Evolutionary conservation across 371 early-diverging fungal species (phyloP).

Genomic region (Mucor piriformis): DNA sequence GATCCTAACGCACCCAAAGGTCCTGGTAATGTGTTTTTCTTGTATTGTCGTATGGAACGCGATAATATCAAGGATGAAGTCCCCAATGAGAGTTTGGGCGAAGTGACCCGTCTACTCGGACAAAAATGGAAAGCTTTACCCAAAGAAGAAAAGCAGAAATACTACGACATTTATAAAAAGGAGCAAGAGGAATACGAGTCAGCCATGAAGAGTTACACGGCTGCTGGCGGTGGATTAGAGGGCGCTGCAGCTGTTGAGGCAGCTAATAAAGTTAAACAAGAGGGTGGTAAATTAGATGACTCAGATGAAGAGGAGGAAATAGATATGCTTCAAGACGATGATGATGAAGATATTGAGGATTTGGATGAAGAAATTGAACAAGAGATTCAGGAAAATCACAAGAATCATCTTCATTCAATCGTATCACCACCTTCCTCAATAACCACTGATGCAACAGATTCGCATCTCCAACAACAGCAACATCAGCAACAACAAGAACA

Average conservation of each 20-base stretch:
- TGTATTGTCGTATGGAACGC: constrained; percentile 57
- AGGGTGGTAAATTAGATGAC: constrained; percentile 66
- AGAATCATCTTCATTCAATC: neutral
- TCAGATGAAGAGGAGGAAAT: constrained; percentile 41
- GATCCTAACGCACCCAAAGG: constrained; percentile 66
- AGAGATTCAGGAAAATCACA: constrained; percentile 1
- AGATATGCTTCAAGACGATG: constrained; percentile 19
- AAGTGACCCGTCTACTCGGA: constrained; percentile 44
- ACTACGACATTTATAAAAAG: constrained; percentile 24
- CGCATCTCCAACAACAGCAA: neutral
- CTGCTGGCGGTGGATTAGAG: constrained; percentile 28
- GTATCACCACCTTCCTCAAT: constrained; percentile 17
- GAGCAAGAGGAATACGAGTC: constrained; percentile 25
- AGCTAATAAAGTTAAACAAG: constrained; percentile 20
- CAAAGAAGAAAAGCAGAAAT: constrained; percentile 40
- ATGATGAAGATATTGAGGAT: constrained; percentile 17
- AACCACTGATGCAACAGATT: neutral
- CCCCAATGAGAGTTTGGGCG: constrained; percentile 45
- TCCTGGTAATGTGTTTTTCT: constrained; percentile 59
- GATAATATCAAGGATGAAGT: constrained; percentile 55
- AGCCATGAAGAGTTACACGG: constrained; percentile 30
- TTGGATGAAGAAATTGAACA: constrained; percentile 8
- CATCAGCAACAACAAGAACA: constrained; percentile 8
- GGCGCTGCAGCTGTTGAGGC: constrained; percentile 30
- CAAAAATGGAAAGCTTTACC: constrained; percentile 48